These are phyloP conservation scores for Colletotrichum sp. DNA, from an alignment of 2,329 filamentous ascomycete genomes.

Conservation along the genomic window DNA sequence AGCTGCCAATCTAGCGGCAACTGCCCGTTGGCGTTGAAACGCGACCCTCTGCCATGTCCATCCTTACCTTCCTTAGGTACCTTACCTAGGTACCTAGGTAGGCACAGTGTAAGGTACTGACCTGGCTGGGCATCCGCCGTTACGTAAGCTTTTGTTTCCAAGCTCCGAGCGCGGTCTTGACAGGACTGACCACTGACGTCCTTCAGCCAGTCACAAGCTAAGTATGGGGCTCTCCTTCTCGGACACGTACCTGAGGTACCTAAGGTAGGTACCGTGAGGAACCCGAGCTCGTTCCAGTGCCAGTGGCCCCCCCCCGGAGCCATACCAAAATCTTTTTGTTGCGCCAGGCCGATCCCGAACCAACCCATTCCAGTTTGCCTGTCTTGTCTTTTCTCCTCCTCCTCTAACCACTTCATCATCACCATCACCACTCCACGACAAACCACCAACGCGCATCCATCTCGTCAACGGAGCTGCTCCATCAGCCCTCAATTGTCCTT, in stretches of 20 bases:
- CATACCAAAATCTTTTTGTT: constrained; percentile 20
- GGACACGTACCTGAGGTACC: background rate
- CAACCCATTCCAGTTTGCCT: background rate
- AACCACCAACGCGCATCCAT: constrained; percentile 11
- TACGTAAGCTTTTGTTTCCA: background rate
- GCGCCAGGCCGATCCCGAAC: constrained; percentile 6
- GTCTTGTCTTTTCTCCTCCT: constrained; percentile 3
- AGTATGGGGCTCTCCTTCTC: background rate
- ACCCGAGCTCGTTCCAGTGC: background rate
- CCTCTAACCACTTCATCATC: constrained; percentile 14
- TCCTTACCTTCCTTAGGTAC: background rate
- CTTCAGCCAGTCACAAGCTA: background rate
- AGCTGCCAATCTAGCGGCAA: background rate
- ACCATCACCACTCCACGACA: constrained; percentile 8
- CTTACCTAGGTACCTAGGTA: too few species aligned
- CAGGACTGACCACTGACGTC: background rate
- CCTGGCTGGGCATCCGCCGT: background rate
- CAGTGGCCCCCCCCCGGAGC: background rate
- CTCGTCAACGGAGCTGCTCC: constrained; percentile 6
- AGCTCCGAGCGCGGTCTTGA: background rate
- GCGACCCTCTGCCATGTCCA: too few species aligned
- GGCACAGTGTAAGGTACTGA: background rate
- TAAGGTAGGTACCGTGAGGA: background rate
- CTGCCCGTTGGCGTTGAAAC: background rate
- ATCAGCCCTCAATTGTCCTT: constrained; percentile 8